These are phyloP conservation scores for Thermomucor indicae-seudaticae DNA, from an alignment of 371 early-diverging fungal species.

Conservation along the genomic window DNA sequence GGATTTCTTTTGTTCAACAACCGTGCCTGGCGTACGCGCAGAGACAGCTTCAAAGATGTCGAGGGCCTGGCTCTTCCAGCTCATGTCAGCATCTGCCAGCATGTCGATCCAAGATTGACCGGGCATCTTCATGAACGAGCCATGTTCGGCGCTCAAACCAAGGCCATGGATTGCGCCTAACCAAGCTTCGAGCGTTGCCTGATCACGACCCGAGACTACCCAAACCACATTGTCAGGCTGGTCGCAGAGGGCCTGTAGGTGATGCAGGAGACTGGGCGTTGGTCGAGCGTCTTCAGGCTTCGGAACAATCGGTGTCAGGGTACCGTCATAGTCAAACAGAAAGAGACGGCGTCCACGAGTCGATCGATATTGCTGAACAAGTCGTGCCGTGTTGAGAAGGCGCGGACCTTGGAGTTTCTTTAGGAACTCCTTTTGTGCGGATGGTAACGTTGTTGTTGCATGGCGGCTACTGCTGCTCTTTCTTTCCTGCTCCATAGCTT, in stretches of 20 bases:
- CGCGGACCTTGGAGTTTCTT: constrained; percentile 82
- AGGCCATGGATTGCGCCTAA: constrained; percentile 74
- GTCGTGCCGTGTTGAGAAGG: constrained; percentile 54
- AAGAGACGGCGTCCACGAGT: constrained; percentile 62
- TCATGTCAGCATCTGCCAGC: constrained; percentile 76
- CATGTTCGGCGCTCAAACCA: constrained; percentile 61
- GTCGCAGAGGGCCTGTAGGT: constrained; percentile 56
- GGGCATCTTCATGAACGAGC: constrained; percentile 90
- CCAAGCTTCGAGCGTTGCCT: constrained; percentile 55
- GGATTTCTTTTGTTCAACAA: constrained; percentile 82
- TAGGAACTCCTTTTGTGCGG: no score
- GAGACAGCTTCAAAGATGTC: constrained; percentile 88
- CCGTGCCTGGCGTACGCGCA: constrained; percentile 86
- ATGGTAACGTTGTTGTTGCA: no score
- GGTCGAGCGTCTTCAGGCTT: constrained; percentile 73
- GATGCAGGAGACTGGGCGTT: constrained; percentile 57
- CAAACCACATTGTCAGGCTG: constrained; percentile 85
- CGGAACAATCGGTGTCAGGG: constrained; percentile 75
- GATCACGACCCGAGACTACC: constrained; percentile 86
- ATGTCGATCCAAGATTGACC: constrained; percentile 79
- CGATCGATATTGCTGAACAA: constrained; percentile 31
- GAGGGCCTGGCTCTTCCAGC: constrained; percentile 86
- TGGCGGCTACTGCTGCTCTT: no score
- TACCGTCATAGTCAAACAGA: constrained; percentile 90
- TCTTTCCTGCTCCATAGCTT: constrained; percentile 47